A percentile compares a stretch with the other conserved stretches of the same genome.
Conservation (phyloP, 306 rosid species). For the Lotus japonicus region DNA sequence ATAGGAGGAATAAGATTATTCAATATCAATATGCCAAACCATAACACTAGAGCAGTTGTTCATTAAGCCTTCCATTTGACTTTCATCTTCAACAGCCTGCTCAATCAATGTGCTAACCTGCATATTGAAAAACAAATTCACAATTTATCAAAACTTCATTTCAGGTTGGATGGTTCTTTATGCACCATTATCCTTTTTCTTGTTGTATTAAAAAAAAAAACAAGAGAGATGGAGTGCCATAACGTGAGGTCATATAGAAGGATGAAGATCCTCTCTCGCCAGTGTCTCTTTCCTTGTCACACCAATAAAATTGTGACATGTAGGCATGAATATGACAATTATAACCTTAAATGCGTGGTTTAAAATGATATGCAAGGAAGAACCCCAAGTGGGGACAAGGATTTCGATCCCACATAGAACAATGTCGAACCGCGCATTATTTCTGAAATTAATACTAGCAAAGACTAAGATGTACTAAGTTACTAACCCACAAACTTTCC, state of each 20-base stretch:
- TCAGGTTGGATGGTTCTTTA: neutral
- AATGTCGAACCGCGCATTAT: neutral
- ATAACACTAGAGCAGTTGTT: conserved; percentile 58
- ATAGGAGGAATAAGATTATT: conserved; percentile 40
- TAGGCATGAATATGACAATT: too few relatives aligned
- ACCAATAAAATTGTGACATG: too few relatives aligned
- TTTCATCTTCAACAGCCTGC: conserved; percentile 75
- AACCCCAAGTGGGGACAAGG: too few relatives aligned
- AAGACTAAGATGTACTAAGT: conserved; percentile 12
- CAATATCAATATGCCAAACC: conserved; percentile 65
- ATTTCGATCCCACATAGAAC: too few relatives aligned
- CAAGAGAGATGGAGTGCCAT: neutral
- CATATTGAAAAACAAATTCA: conserved; percentile 24
- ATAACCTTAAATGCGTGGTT: too few relatives aligned
- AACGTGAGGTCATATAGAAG: neutral
- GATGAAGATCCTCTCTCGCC: too few relatives aligned
- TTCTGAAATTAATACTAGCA: neutral
- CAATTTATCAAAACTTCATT: conserved; percentile 1
- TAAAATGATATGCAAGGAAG: too few relatives aligned
- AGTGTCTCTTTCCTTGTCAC: too few relatives aligned
- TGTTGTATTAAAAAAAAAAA: neutral
- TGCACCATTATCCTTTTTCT: neutral
- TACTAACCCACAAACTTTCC: conserved; percentile 57
- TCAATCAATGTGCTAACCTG: conserved; percentile 77
- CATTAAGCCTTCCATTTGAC: conserved; percentile 62